Conservation (phyloP, 148 eudicot species). For the Rhododendron simsii region DNA sequence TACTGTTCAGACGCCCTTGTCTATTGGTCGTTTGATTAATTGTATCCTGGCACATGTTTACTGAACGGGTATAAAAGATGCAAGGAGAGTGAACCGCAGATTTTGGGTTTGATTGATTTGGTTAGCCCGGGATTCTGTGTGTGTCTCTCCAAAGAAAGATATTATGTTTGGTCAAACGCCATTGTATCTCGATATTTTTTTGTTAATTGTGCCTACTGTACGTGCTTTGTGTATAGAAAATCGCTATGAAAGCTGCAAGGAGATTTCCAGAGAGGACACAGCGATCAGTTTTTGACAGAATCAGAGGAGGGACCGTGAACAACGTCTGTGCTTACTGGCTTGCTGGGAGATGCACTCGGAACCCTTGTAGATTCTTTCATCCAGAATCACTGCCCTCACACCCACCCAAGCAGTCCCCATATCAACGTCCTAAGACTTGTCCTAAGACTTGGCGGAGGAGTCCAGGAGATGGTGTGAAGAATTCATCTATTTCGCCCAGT, state of each 20-base stretch:
- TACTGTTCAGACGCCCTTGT: neutral
- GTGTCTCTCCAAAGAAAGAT: neutral
- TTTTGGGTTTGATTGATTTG: neutral
- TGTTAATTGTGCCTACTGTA: neutral
- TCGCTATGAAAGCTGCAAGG: conserved; percentile 18
- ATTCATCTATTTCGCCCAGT: neutral
- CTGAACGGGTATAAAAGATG: neutral
- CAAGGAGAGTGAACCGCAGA: neutral
- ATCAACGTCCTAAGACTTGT: conserved; percentile 6
- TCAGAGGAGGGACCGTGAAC: conserved; percentile 18
- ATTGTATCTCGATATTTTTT: neutral
- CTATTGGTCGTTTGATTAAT: neutral
- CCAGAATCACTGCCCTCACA: conserved; percentile 8
- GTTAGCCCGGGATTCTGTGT: neutral
- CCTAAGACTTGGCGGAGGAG: conserved; percentile 20
- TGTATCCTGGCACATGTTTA: neutral
- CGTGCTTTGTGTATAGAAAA: neutral
- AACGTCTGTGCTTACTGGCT: conserved; percentile 47
- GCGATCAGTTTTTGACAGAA: conserved; percentile 17
- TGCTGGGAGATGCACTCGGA: conserved; percentile 42
- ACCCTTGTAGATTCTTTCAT: conserved; percentile 52
- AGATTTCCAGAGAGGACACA: conserved; percentile 13
- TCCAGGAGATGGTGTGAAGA: conserved; percentile 1
- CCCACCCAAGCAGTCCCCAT: neutral
- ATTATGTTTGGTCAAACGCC: neutral